Evolutionary conservation across 345 rosid genomes (phyloP), one percentile per base, ranked within the genome.

Genomic region (Ricinus communis): DNA sequence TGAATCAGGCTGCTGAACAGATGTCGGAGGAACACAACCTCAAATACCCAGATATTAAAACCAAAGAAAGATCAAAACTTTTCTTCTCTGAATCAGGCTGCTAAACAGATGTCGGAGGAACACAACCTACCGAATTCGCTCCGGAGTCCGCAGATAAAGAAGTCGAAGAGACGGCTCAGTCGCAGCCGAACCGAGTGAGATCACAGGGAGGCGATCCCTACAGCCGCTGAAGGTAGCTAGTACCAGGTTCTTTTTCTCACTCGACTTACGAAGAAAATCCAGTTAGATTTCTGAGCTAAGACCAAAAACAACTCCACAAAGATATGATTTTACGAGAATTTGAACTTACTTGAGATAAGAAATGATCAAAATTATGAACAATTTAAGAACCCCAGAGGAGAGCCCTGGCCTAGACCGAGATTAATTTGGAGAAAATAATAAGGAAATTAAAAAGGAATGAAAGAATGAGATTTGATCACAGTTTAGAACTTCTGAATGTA

Each of bases 271-370:
- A 81, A 57, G 4, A 57, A 54, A 14, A 45, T 50, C 52, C 46
- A 47, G 41, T 68, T 43, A 33, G 61, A 30, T 8, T 66, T 59
- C 46, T 43, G 43, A 28, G 28, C 46, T 8, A 66, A 71, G 49
- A 60, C 36, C 38, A 56, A 54, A 38, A 51, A 21, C 22, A 24
- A 64, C 0, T 18, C 8, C 47, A 24, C n/a, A 66, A 30, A 49
- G 60, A 70, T 2, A 33, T 33, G 6, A 33, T 2, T 33, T 14
- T 19, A 0, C 45, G 0, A 12, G 36, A 69, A 56, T 65, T 65
- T 21, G 56, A 76, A 72, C 69, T 53, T 53, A 71, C 75, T 63
- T 63, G 62, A 43, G 10, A 41, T 49, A 8, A 70, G 46, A 58
- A 47, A 70, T 31, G 73, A 70, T 30, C 38, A 43, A n/a, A 31